Evolutionary conservation across 2,329 filamentous ascomycete genomes (phyloP), one percentile per base, ranked within the genome.

Genomic region (Cordyceps tenuipes): DNA sequence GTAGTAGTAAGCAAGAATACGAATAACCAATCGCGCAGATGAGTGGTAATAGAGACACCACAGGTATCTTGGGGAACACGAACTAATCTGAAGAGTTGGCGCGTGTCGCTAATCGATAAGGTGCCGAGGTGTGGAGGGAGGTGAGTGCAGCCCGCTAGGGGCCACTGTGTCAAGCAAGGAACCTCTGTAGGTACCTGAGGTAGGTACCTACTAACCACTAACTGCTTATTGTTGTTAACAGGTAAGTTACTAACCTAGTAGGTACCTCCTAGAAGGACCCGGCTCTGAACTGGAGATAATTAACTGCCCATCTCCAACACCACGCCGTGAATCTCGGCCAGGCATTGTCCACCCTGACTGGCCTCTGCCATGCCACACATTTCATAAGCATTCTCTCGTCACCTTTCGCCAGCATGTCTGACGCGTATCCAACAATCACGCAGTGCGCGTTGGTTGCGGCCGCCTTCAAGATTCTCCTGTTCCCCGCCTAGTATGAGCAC

Each of bases 401-500:
- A 21, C 8, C n/a, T 47, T 15, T 19, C 21, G 10, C 50, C 66
- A 72, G 67, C 69, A 96, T 96, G 91, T 81, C 86, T 70, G 89
- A 93, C 41, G 51, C 85, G 59, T 91, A 92, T 72, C 94, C 94
- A 60, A 90, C 92, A n/a, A 81, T 97, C 73, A 79, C 85, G 72
- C 92, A 97, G 78, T 92, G 88, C 79, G 90, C 91, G 66, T 76
- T 96, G 66, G 86, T 95, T 65, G 88, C 92, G 60, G 88, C 89
- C 26, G 91, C 91, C 39, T 84, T 97, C 73, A 97, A 97, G 77
- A 79, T 97, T 63, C 84, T 97, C 62, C 81, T 97, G 60, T 94
- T 96, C 75, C 93, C 93, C 34, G 89, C 93, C 66, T 97, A 97
- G 92, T 96, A 81, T 72, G 89, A 83, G 1, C 44, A 26, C 3